Conservation (phyloP, 2,329 filamentous ascomycete genomes). For the Neonectria coccinea region DNA sequence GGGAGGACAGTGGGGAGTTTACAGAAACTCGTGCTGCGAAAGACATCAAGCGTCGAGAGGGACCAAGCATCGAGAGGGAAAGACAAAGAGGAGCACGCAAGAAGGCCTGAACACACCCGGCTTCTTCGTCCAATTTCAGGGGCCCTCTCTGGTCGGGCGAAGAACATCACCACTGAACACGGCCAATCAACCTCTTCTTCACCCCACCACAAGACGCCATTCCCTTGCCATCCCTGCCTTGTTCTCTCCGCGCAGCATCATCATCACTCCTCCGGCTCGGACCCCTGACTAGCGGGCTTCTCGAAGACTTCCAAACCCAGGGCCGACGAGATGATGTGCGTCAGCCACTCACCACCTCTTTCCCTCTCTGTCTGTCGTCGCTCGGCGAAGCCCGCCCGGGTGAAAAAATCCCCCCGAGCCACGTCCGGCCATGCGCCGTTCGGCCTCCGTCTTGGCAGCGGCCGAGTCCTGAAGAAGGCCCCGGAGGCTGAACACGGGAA, state of each 20-base stretch:
- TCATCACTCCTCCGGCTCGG: too few relatives aligned
- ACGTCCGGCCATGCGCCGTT: conserved; percentile 13
- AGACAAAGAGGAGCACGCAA: too few relatives aligned
- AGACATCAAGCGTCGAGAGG: too few relatives aligned
- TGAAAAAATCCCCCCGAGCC: conserved; percentile 15
- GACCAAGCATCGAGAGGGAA: too few relatives aligned
- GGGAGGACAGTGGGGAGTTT: neutral
- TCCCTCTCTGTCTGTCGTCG: neutral
- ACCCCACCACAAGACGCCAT: neutral
- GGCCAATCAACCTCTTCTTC: too few relatives aligned
- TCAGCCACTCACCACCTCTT: neutral
- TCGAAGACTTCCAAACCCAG: conserved; percentile 23
- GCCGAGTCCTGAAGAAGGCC: neutral
- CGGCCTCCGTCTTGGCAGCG: conserved; percentile 22
- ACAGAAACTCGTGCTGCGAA: too few relatives aligned
- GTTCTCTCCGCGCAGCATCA: too few relatives aligned
- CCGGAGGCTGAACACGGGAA: neutral
- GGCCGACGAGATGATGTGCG: conserved; percentile 29
- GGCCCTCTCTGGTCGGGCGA: neutral
- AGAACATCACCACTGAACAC: neutral
- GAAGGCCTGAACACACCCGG: too few relatives aligned
- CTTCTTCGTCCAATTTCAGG: neutral
- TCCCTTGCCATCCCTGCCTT: neutral
- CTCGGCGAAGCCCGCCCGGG: conserved; percentile 20
- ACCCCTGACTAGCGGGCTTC: conserved; percentile 26